Percentiles rank a stretch among this genome's conserved stretches.
Evolutionary conservation across 352 stramenopile genomes (phyloP).

Genomic region (Phytophthora capsici): DNA sequence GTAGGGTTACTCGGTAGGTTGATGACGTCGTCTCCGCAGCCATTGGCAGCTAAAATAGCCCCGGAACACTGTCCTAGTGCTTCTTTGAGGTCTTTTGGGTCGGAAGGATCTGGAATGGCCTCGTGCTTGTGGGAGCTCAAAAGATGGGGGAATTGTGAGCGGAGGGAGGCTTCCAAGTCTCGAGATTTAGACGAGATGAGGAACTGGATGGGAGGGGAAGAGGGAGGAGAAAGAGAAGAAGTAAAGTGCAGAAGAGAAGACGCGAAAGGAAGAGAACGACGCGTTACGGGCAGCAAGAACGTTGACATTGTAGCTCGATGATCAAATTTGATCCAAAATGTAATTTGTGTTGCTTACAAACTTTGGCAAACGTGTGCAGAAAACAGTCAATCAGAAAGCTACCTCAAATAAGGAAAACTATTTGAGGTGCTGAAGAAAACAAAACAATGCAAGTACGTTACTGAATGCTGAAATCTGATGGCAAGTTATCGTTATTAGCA

Average conservation of each 20-base stretch:
- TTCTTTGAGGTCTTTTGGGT: conserved; percentile 45
- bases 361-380: too few relatives aligned
- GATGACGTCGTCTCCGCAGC: conserved; percentile 26
- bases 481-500: too few relatives aligned
- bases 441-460: too few relatives aligned
- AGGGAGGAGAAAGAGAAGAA: conserved; percentile 1
- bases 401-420: too few relatives aligned
- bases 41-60: conserved; percentile 45
- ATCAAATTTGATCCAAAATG: too few relatives aligned
- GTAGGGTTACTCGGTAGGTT: conserved; percentile 20
- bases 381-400: too few relatives aligned
- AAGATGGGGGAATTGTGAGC: conserved; percentile 29
- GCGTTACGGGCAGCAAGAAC: conserved; percentile 52
- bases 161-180: conserved; percentile 34
- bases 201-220: conserved; percentile 10
- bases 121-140: conserved; percentile 39
- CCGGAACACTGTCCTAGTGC: conserved; percentile 55
- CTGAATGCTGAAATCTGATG: too few relatives aligned
- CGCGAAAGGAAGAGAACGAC: conserved; percentile 35
- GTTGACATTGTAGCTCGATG: conserved; percentile 15
- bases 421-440: too few relatives aligned
- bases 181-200: conserved; percentile 28
- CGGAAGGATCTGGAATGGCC: conserved; percentile 50
- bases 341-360: too few relatives aligned
- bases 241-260: conserved; percentile 23